Evolutionary conservation across 305 asterid genomes (phyloP).

Genomic region (Petunia hybrid): DNA sequence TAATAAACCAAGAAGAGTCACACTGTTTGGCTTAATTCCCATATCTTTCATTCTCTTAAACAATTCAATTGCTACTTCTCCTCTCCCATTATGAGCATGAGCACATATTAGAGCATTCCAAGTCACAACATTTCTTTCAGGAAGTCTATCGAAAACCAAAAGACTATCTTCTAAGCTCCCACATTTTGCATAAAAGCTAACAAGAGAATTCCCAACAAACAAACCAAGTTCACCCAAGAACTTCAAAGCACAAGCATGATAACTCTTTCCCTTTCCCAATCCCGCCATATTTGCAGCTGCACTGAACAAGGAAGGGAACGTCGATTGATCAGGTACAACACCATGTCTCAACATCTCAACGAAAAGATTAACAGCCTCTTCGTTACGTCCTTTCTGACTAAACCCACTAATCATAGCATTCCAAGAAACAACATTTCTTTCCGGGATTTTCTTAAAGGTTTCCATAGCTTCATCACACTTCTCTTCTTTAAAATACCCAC

Average conservation of each 20-base stretch:
- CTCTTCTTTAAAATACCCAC: conserved; percentile 62
- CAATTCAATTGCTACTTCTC: conserved; percentile 63
- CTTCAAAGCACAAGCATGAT: conserved; percentile 78
- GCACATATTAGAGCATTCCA: conserved; percentile 87
- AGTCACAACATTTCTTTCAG: conserved; percentile 72
- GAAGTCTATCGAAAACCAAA: conserved; percentile 56
- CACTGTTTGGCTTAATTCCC: conserved; percentile 61
- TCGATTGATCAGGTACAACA: conserved; percentile 59
- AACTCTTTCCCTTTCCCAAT: conserved; percentile 71
- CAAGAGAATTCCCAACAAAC: conserved; percentile 84
- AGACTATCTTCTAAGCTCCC: conserved; percentile 71
- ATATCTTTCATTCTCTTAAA: conserved; percentile 58
- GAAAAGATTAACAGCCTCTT: conserved; percentile 68
- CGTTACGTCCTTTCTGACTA: conserved; percentile 52
- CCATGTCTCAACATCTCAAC: conserved; percentile 82
- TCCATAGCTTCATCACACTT: conserved; percentile 59
- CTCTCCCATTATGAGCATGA: conserved; percentile 77
- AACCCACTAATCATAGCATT: conserved; percentile 86
- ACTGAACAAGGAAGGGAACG: conserved; percentile 63
- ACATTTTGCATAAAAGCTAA: conserved; percentile 85
- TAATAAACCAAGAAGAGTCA: conserved; percentile 67
- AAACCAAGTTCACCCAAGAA: conserved; percentile 72
- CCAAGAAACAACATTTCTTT: conserved; percentile 80
- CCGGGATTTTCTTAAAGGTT: conserved; percentile 64
- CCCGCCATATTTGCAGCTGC: conserved; percentile 83